These are phyloP conservation scores for Euphorbia peplus DNA, from an alignment of 345 rosid genomes.

Conservation along the genomic window DNA sequence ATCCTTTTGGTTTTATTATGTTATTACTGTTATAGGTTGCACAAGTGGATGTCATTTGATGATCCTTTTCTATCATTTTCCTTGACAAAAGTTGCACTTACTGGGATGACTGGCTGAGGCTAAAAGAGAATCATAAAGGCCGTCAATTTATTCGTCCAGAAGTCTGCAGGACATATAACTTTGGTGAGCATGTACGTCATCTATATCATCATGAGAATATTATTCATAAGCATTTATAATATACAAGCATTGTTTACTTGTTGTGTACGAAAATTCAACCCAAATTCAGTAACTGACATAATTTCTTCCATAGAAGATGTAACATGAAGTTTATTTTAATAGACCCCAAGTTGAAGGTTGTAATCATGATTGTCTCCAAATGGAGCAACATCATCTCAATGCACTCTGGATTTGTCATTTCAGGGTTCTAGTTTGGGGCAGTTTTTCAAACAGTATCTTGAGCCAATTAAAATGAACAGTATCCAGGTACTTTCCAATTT, in stretches of 20 bases:
- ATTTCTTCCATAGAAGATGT: not conserved
- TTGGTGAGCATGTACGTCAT: conserved; percentile 86
- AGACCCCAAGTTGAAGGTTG: not conserved
- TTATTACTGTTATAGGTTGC: conserved; percentile 9
- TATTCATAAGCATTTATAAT: conserved; percentile 6
- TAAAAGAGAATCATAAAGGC: conserved; percentile 86
- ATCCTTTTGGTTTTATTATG: conserved; percentile 47
- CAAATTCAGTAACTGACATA: not conserved
- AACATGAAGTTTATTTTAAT: not conserved
- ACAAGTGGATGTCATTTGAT: conserved; percentile 9
- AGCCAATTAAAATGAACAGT: conserved; percentile 89
- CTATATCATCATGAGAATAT: conserved; percentile 2
- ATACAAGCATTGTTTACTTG: not conserved
- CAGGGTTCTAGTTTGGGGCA: conserved; percentile 99
- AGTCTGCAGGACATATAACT: conserved; percentile 97
- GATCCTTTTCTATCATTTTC: conserved; percentile 28
- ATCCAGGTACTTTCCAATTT: conserved; percentile 49
- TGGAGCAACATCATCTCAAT: not conserved
- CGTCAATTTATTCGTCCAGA: conserved; percentile 93
- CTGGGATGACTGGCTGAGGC: conserved; percentile 99
- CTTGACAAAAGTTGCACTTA: conserved; percentile 76
- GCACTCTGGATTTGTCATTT: conserved; percentile 2
- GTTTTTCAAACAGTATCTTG: conserved; percentile 81
- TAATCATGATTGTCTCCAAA: not conserved
- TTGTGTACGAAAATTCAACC: not conserved